phyloP scores from a whole-genome alignment of 306 rosid species.

The Dryas drummondii region DNA sequence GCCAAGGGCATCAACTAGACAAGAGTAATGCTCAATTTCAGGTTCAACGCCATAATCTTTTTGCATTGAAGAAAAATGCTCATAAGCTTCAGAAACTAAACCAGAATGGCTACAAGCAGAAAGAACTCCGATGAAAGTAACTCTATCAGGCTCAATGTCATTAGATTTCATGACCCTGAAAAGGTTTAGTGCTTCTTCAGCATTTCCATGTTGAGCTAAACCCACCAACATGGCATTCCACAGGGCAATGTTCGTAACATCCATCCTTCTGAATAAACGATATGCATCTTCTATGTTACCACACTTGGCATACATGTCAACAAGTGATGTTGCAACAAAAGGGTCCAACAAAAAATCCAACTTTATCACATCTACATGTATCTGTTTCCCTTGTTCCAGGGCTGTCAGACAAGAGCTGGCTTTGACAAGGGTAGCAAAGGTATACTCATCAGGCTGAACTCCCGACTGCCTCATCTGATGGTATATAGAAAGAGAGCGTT shows the following conservation, averaged over 20 bases:
- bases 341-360: slow-evolving; percentile 55
- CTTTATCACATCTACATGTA: slow-evolving; percentile 77
- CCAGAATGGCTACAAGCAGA: slow-evolving; percentile 84
- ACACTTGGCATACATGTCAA: slow-evolving; percentile 88
- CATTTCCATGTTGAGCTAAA: slow-evolving; percentile 80
- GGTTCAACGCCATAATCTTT: slow-evolving; percentile 53
- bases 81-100: slow-evolving; percentile 60
- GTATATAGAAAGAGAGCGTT: slow-evolving; percentile 55
- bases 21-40: slow-evolving; percentile 71
- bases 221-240: slow-evolving; percentile 91
- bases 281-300: slow-evolving; percentile 73
- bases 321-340: slow-evolving; percentile 77
- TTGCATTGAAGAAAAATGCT: slow-evolving; percentile 58
- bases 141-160: slow-evolving; percentile 57
- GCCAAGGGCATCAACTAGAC: slow-evolving; percentile 79
- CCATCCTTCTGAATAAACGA: slow-evolving; percentile 49
- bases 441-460: slow-evolving; percentile 72
- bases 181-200: slow-evolving; percentile 60
- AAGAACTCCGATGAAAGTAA: slow-evolving; percentile 73
- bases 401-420: slow-evolving; percentile 69
- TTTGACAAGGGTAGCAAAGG: slow-evolving; percentile 76
- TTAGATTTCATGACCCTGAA: slow-evolving; percentile 54
- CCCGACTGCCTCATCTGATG: slow-evolving; percentile 69
- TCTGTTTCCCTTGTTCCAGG: slow-evolving; percentile 75
- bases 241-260: slow-evolving; percentile 42